A percentile compares a stretch with the other conserved stretches of the same genome.
Conservation (phyloP, 202 grass and related monocot species). For the Hordeum pubiflorum region DNA sequence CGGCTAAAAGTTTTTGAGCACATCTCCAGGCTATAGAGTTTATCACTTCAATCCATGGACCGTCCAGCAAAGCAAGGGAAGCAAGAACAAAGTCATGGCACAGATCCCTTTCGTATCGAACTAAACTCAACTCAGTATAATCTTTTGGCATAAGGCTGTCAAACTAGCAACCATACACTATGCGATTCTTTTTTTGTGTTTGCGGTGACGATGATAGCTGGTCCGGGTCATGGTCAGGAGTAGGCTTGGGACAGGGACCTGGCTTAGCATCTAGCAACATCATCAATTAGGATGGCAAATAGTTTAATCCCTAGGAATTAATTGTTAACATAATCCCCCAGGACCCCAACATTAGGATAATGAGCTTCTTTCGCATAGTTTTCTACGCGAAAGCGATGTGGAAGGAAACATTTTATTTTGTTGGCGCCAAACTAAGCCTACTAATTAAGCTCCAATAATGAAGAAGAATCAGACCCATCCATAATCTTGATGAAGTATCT, state of each 20-base stretch:
- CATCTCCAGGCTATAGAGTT: constrained; percentile 22
- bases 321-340: constrained; percentile 3
- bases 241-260: constrained; percentile 34
- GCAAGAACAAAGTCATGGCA: constrained; percentile 16
- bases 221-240: constrained; percentile 32
- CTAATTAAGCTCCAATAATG: neutral
- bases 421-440: neutral
- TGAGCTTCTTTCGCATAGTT: constrained; percentile 12
- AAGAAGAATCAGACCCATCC: neutral
- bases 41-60: constrained; percentile 18
- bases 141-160: constrained; percentile 21
- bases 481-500: constrained; percentile 27
- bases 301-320: constrained; percentile 20
- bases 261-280: constrained; percentile 29
- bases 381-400: constrained; percentile 39
- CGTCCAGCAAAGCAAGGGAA: constrained; percentile 18
- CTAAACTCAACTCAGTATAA: constrained; percentile 1
- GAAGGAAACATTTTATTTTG: constrained; percentile 30
- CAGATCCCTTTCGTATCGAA: constrained; percentile 39
- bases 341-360: constrained; percentile 26
- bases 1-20: constrained; percentile 17
- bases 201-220: constrained; percentile 10
- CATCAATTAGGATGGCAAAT: neutral
- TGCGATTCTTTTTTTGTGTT: neutral
- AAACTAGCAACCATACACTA: neutral